Conservation (phyloP, 345 rosid species). For the Pseudoturritis turrita region DNA sequence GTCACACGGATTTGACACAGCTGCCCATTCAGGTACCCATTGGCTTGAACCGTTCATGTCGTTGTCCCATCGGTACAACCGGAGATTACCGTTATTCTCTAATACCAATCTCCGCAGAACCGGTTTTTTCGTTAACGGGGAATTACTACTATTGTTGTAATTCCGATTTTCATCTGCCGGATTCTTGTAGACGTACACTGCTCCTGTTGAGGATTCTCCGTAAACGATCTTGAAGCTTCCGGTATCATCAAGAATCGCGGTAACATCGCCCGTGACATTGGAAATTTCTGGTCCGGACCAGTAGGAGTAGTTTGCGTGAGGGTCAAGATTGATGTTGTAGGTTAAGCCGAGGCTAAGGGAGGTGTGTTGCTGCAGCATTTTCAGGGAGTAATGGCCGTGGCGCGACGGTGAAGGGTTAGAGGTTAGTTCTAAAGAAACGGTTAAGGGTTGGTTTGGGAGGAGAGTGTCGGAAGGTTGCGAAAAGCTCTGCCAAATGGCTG, state of each 20-base stretch:
- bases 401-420: constrained; percentile 42
- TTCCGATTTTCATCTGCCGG: constrained; percentile 45
- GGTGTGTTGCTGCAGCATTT: constrained; percentile 80
- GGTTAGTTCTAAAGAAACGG: constrained; percentile 62
- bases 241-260: constrained; percentile 62
- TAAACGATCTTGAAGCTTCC: constrained; percentile 88
- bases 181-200: constrained; percentile 71
- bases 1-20: constrained; percentile 82
- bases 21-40: constrained; percentile 93
- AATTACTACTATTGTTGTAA: constrained; percentile 27
- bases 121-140: constrained; percentile 7
- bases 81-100: constrained; percentile 71
- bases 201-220: constrained; percentile 69
- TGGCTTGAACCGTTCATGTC: constrained; percentile 71
- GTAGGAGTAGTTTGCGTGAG: constrained; percentile 66
- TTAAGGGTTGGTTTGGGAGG: constrained; percentile 78
- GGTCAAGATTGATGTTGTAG: constrained; percentile 40
- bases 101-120: constrained; percentile 59
- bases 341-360: constrained; percentile 84
- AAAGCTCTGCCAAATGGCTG: constrained; percentile 72
- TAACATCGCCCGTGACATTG: constrained; percentile 73
- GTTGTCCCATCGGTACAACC: constrained; percentile 80
- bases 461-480: constrained; percentile 77
- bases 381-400: constrained; percentile 68
- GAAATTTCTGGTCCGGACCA: constrained; percentile 90